These are phyloP conservation scores for Dictyostelium gargantuum DNA, from an alignment of 208 protist genomes.

Conservation along the genomic window DNA sequence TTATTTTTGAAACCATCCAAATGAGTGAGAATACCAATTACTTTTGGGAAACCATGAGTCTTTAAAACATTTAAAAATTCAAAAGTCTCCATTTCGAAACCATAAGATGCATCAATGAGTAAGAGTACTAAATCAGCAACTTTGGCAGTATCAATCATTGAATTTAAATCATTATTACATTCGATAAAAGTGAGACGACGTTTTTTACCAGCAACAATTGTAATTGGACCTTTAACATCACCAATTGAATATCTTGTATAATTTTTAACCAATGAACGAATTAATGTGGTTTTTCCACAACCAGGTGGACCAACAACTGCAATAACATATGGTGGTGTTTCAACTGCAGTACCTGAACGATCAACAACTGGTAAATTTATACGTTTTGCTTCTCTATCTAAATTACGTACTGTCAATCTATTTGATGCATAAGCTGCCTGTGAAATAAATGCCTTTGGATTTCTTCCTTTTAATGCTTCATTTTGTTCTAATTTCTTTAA, in stretches of 20 bases:
- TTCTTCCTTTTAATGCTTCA: not conserved
- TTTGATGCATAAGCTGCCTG: not conserved
- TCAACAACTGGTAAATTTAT: constrained; percentile 82
- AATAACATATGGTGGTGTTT: constrained; percentile 95
- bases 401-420: not conserved
- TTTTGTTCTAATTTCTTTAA: constrained; percentile 25
- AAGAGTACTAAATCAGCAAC: constrained; percentile 97
- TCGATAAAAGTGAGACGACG: constrained; percentile 98
- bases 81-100: constrained; percentile 99
- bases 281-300: not conserved
- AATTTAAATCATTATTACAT: constrained; percentile 96
- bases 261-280: constrained; percentile 96
- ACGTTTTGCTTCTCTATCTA: constrained; percentile 72
- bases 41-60: constrained; percentile 98
- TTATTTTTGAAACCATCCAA: constrained; percentile 96
- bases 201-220: constrained; percentile 91
- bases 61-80: constrained; percentile 99
- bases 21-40: constrained; percentile 99
- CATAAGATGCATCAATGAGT: constrained; percentile 97
- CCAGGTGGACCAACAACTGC: constrained; percentile 95
- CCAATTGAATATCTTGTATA: constrained; percentile 94
- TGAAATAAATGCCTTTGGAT: constrained; percentile 69
- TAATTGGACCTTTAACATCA: constrained; percentile 96
- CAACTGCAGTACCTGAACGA: constrained; percentile 79
- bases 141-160: constrained; percentile 99